A percentile compares a stretch with the other conserved stretches of the same genome.
phyloP scores from a whole-genome alignment of 2,329 filamentous ascomycete species.

The Amylocarpus encephaloides region DNA sequence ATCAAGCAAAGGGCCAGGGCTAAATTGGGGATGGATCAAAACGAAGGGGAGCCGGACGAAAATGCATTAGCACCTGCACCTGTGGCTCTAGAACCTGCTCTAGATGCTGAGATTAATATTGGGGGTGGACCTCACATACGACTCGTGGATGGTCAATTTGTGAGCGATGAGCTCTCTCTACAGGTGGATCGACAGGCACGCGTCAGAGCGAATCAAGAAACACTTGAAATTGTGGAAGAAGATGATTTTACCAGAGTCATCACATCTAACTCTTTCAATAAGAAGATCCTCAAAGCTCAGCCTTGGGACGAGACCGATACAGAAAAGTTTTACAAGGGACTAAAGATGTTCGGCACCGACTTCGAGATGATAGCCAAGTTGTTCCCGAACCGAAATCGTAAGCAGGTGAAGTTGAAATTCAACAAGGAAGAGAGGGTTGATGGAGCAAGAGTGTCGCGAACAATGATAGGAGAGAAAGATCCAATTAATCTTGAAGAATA shows the following conservation, averaged over 20 bases:
- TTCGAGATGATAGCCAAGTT: conserved; percentile 74
- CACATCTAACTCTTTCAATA: conserved; percentile 62
- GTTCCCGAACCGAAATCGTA: conserved; percentile 65
- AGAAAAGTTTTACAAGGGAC: conserved; percentile 67
- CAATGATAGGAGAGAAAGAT: conserved; percentile 54
- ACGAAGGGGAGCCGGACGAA: conserved; percentile 18
- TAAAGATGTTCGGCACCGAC: conserved; percentile 74
- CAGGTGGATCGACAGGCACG: conserved; percentile 63
- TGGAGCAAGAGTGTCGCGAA: conserved; percentile 55
- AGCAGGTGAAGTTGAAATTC: conserved; percentile 77
- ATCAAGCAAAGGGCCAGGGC: conserved; percentile 42
- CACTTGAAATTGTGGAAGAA: conserved; percentile 47
- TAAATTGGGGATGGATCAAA: conserved; percentile 27
- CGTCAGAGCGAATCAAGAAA: conserved; percentile 41
- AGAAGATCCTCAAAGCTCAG: conserved; percentile 52
- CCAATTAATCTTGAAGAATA: conserved; percentile 57
- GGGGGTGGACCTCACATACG: conserved; percentile 18
- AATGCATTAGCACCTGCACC: conserved; percentile 4
- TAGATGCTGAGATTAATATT: background rate
- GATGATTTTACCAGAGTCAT: conserved; percentile 70
- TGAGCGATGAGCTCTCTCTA: conserved; percentile 62
- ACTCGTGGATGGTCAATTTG: conserved; percentile 52
- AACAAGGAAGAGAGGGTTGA: conserved; percentile 68
- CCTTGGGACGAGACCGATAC: conserved; percentile 68
- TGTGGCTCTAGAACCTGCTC: background rate